These are phyloP conservation scores for Epicoccum sorghinum DNA, from an alignment of 2,329 filamentous ascomycete genomes.

Conservation along the genomic window DNA sequence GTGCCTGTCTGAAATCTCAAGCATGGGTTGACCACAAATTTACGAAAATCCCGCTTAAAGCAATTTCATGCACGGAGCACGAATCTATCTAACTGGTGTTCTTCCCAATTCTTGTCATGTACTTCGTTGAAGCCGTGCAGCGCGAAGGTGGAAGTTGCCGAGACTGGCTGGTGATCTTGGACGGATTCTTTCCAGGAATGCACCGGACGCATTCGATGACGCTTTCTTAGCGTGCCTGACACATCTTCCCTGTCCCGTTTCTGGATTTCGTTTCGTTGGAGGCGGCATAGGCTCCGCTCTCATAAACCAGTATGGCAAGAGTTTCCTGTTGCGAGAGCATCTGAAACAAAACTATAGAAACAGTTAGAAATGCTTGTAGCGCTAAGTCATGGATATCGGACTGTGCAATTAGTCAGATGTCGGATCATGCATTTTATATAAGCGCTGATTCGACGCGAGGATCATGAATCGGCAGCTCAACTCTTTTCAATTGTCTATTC, in stretches of 20 bases:
- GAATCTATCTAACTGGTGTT: too few species aligned
- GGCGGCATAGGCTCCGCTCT: slow-evolving; percentile 15
- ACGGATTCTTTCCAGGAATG: slow-evolving; percentile 16
- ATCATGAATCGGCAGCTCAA: slow-evolving; percentile 18
- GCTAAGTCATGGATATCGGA: slow-evolving; percentile 12
- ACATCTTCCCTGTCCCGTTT: slow-evolving; percentile 8
- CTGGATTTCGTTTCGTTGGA: not conserved
- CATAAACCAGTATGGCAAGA: slow-evolving; percentile 3
- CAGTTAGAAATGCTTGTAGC: slow-evolving; percentile 12
- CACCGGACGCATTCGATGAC: too few species aligned
- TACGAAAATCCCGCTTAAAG: too few species aligned
- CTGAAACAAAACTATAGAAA: slow-evolving; percentile 16
- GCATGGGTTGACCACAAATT: too few species aligned
- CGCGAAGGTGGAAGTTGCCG: not conserved
- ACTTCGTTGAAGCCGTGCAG: slow-evolving; percentile 15
- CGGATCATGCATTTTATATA: slow-evolving; percentile 18
- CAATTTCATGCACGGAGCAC: too few species aligned
- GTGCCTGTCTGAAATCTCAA: too few species aligned
- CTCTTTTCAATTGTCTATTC: slow-evolving; percentile 27
- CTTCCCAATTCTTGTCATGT: slow-evolving; percentile 13
- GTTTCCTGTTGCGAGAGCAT: slow-evolving; percentile 13
- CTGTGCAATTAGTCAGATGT: not conserved
- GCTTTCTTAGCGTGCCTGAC: not conserved
- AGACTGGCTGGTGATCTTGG: slow-evolving; percentile 24
- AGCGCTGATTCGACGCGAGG: slow-evolving; percentile 3